Base-by-base conservation (phyloP, 805 yeast genomes). In the Spencermartinsiella europaea region DNA sequence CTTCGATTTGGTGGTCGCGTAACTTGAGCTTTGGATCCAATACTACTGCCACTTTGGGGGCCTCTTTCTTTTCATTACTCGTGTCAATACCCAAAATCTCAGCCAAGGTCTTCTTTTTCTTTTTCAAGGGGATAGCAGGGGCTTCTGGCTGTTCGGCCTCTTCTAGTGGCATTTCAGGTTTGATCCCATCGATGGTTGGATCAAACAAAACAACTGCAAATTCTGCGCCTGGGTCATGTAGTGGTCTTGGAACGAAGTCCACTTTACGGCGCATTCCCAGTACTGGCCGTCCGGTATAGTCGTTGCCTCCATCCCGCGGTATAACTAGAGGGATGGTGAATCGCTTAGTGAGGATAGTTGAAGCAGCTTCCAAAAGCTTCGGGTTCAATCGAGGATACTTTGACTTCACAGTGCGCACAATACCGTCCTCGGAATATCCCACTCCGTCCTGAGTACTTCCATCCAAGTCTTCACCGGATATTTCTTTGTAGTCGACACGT, bases 1-100 rank as follows among this genome's bases (percentile, higher is more conserved):
- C 99, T 41, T 91, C 95, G 3, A 93, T 81, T 64, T 93, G 99
- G 71, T 93, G 99, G 0, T 99, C 99, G 54, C 99, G 77, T 40
- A 93, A 70, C 19, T 93, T 79, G 28, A 93, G 70, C 48, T 75
- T 76, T 0, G 99, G 99, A 63, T 93, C 99, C 40, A 93, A 85
- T 0, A 93, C 97, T 5, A 93, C 98, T 0, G 99, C 95, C 5
- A 93, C 97, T 59, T 86, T 82, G 0, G 95, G 87, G 54, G 77
- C 81, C 74, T 79, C 49, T 68, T 71, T 40, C 57, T 64, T 25
- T 0, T 80, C 76, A 34, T 71, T 69, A 35, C 68, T 71, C 4
- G 75, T 68, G 12, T 47, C 43, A 19, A 87, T 80, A 0, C 96
- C 96, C 36, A 93, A 69, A 25, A 93, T 77, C 50, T 89, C 96